Percentiles rank a stretch among this genome's conserved stretches.
Evolutionary conservation across 2,329 filamentous ascomycete genomes (phyloP).

Genomic region (Paraphoma sp.): DNA sequence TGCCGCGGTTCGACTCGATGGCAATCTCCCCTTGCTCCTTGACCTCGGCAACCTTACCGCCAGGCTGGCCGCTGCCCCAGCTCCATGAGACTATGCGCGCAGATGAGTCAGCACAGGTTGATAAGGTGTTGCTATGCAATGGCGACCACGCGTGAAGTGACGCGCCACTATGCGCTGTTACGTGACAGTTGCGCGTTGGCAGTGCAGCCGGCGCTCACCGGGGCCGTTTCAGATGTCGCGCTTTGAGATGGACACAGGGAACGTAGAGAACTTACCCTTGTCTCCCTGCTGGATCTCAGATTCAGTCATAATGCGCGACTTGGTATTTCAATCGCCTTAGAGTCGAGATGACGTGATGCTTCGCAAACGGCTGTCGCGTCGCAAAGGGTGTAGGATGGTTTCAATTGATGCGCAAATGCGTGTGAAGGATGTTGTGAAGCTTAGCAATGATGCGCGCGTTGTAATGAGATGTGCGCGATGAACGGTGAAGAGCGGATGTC

Average conservation of each 20-base stretch:
- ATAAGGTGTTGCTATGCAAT: constrained; percentile 17
- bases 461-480: constrained; percentile 24
- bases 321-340: constrained; percentile 17
- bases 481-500: constrained; percentile 27
- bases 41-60: constrained; percentile 64
- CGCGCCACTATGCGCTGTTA: constrained; percentile 9
- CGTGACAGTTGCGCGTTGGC: not conserved
- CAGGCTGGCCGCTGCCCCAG: constrained; percentile 63
- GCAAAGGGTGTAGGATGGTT: constrained; percentile 20
- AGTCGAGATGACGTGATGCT: constrained; percentile 40
- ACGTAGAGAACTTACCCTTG: constrained; percentile 35
- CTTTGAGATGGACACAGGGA: not conserved
- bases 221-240: not conserved
- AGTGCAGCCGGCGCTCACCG: not conserved
- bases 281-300: constrained; percentile 45
- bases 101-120: constrained; percentile 9
- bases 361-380: constrained; percentile 21
- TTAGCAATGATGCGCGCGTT: constrained; percentile 30
- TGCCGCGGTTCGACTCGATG: constrained; percentile 67
- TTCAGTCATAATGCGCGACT: constrained; percentile 40
- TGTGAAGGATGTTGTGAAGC: constrained; percentile 19
- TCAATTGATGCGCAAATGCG: constrained; percentile 34
- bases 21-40: constrained; percentile 65
- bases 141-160: constrained; percentile 19
- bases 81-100: constrained; percentile 65